These are phyloP conservation scores for Dryas alaskensis DNA, from an alignment of 306 rosid species.

Conservation along the genomic window DNA sequence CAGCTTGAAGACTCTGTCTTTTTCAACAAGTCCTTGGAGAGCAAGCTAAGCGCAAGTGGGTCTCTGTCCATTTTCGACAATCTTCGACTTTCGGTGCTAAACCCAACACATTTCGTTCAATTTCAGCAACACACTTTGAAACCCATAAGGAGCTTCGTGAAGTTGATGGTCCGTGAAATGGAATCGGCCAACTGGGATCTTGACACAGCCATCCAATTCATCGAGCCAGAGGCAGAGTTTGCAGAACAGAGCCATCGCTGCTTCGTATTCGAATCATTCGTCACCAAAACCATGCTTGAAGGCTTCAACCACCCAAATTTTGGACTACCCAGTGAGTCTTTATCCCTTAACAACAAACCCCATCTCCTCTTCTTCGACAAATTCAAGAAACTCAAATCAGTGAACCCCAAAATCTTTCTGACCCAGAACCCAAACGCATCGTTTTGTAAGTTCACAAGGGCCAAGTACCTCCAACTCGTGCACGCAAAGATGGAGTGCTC, in stretches of 20 bases:
- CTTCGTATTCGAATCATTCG: conserved; percentile 74
- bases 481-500: conserved; percentile 98
- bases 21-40: conserved; percentile 50
- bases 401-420: conserved; percentile 42
- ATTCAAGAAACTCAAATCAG: conserved; percentile 54
- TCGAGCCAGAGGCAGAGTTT: conserved; percentile 59
- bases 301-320: conserved; percentile 62
- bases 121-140: conserved; percentile 51
- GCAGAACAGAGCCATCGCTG: conserved; percentile 44
- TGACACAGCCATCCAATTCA: conserved; percentile 57
- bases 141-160: conserved; percentile 58
- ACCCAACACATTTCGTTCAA: conserved; percentile 53
- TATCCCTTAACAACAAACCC: conserved; percentile 3
- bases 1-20: conserved; percentile 36
- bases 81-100: conserved; percentile 37
- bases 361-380: conserved; percentile 45
- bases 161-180: conserved; percentile 66
- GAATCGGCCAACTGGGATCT: conserved; percentile 90
- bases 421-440: conserved; percentile 54
- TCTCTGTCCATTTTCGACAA: conserved; percentile 53
- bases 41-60: conserved; percentile 64
- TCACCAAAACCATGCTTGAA: conserved; percentile 68
- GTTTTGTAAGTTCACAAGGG: conserved; percentile 49
- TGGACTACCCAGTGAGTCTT: conserved; percentile 27
- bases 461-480: conserved; percentile 67